phyloP scores from a whole-genome alignment of 2,329 filamentous ascomycete species.

The Monosporascus sp. region DNA sequence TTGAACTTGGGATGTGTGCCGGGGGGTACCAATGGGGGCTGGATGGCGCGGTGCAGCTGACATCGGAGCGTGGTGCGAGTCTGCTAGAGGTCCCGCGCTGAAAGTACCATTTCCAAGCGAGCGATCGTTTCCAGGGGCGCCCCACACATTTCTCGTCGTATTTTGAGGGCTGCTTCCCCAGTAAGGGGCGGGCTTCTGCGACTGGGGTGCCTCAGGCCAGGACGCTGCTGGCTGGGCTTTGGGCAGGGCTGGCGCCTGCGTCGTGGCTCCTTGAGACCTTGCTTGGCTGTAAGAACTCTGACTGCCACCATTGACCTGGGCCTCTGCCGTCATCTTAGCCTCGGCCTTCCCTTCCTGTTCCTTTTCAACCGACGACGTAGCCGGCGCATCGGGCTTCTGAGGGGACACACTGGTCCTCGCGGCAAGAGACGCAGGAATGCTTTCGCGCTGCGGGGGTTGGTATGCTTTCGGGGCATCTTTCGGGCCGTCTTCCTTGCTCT shows the following conservation, averaged over 20 bases:
- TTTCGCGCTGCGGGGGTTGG: constrained; percentile 13
- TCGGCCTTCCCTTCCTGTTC: background rate
- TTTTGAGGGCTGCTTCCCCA: constrained; percentile 45
- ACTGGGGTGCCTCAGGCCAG: constrained; percentile 25
- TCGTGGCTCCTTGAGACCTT: constrained; percentile 7
- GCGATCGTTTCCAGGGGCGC: constrained; percentile 64
- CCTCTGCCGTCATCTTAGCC: constrained; percentile 26
- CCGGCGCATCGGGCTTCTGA: background rate
- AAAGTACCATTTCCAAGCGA: constrained; percentile 77
- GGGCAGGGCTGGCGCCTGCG: constrained; percentile 6
- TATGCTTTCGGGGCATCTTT: background rate
- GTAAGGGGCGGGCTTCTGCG: constrained; percentile 41
- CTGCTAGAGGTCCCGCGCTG: constrained; percentile 48
- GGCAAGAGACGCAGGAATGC: constrained; percentile 17
- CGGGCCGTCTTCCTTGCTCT: constrained; percentile 27
- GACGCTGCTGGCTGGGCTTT: constrained; percentile 28
- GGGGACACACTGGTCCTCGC: constrained; percentile 8
- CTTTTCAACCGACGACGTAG: background rate
- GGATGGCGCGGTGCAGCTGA: constrained; percentile 33
- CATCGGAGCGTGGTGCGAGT: constrained; percentile 31
- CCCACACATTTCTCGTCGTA: constrained; percentile 64
- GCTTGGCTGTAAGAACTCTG: constrained; percentile 24
- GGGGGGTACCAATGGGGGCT: constrained; percentile 38
- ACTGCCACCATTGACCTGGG: constrained; percentile 30
- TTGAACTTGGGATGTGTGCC: constrained; percentile 15